Evolutionary conservation across 2,329 filamentous ascomycete species (phyloP).

Genomic region (Eurotiales sp.): DNA sequence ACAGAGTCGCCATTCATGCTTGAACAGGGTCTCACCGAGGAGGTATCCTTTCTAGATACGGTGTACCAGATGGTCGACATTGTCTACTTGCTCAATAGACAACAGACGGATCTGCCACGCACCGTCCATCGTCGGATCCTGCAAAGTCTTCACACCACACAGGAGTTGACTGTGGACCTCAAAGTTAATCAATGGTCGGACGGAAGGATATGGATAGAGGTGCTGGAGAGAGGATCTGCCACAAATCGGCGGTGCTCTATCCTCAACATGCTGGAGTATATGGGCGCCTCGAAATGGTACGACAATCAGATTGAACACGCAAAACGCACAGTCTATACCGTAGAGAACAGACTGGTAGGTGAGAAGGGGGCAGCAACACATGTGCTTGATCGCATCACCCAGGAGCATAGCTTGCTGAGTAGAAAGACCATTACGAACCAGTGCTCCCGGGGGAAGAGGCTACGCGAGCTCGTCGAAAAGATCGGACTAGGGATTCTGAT

Average conservation of each 20-base stretch:
- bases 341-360: background rate
- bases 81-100: background rate
- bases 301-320: constrained; percentile 12
- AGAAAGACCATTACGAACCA: constrained; percentile 1
- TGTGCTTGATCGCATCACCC: background rate
- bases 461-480: constrained; percentile 54
- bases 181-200: constrained; percentile 15
- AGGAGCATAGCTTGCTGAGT: background rate
- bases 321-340: constrained; percentile 14
- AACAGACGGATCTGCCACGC: background rate
- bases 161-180: background rate
- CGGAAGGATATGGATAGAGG: constrained; percentile 16
- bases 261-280: constrained; percentile 20
- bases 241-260: constrained; percentile 9
- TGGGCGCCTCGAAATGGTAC: constrained; percentile 18
- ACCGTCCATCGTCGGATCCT: background rate
- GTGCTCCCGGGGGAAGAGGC: constrained; percentile 55
- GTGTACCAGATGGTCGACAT: background rate
- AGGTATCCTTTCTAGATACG: background rate
- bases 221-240: constrained; percentile 15
- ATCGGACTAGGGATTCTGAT: constrained; percentile 1
- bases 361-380: background rate
- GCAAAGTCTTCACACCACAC: background rate
- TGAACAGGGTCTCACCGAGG: background rate
- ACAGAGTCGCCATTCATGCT: background rate